These are phyloP conservation scores for Linum tenue DNA, from an alignment of 345 rosid species.

Conservation along the genomic window DNA sequence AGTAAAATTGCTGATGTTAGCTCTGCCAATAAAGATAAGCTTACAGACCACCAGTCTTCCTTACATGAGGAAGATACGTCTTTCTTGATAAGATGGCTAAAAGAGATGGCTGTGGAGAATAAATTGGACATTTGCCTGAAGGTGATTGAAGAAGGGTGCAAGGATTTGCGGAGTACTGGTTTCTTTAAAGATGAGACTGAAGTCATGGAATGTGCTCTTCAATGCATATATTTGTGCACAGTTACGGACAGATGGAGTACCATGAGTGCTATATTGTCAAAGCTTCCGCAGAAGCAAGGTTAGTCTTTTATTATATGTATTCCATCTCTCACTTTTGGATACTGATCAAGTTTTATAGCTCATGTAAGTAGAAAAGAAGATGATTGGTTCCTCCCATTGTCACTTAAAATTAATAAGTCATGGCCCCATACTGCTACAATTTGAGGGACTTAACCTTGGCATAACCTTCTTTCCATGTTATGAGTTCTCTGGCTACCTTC, in stretches of 20 bases:
- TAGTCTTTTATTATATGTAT: constrained; percentile 13
- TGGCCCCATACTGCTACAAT: no score
- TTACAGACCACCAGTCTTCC: constrained; percentile 16
- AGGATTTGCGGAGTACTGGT: constrained; percentile 35
- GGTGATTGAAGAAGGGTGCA: constrained; percentile 82
- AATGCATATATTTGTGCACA: constrained; percentile 65
- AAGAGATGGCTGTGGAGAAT: constrained; percentile 65
- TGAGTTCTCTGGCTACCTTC: no score
- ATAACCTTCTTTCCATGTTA: no score
- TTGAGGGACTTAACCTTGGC: no score
- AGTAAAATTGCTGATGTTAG: constrained; percentile 25
- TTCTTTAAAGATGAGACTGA: constrained; percentile 67
- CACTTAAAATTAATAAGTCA: no score
- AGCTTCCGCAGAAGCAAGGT: constrained; percentile 75
- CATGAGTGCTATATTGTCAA: constrained; percentile 72
- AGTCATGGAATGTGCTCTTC: constrained; percentile 70
- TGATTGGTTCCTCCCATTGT: not conserved
- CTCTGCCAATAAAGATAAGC: constrained; percentile 16
- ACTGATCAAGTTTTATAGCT: not conserved
- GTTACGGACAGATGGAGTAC: constrained; percentile 74
- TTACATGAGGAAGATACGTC: constrained; percentile 38
- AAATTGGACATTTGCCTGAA: constrained; percentile 62
- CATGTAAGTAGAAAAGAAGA: not conserved
- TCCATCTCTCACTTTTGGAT: not conserved
- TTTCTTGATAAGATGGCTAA: constrained; percentile 82